phyloP scores from a whole-genome alignment of 1,284 basidiomycete genomes.

The Apiotrichum sp. region DNA sequence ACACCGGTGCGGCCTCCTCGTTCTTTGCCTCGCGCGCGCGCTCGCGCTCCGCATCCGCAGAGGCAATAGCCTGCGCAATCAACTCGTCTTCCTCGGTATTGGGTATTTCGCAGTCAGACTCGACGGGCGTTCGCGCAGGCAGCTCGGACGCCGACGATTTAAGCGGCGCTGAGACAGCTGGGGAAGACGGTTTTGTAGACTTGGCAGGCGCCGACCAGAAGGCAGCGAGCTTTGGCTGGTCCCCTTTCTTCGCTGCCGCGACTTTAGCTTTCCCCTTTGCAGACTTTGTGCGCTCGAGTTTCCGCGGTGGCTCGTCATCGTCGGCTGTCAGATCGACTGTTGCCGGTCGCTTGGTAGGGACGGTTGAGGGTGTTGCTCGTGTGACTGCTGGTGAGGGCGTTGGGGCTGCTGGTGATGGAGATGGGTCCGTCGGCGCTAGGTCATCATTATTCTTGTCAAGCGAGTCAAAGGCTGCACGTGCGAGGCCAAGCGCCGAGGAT shows the following conservation, averaged over 20 bases:
- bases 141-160: slow-evolving; percentile 49
- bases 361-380: not conserved
- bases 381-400: not conserved
- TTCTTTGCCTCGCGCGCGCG: slow-evolving; percentile 22
- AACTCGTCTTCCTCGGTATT: slow-evolving; percentile 29
- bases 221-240: slow-evolving; percentile 32
- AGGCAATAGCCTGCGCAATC: slow-evolving; percentile 31
- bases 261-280: slow-evolving; percentile 14
- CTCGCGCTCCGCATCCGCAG: slow-evolving; percentile 32
- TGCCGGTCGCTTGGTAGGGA: not conserved
- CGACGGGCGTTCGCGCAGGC: slow-evolving; percentile 47
- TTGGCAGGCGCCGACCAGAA: slow-evolving; percentile 24
- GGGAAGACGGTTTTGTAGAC: not conserved
- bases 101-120: not conserved
- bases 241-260: not conserved
- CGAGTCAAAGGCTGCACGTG: slow-evolving; percentile 29
- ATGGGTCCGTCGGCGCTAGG: too few relatives aligned
- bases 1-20: slow-evolving; percentile 35
- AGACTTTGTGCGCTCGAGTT: not conserved
- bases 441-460: slow-evolving; percentile 13
- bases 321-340: slow-evolving; percentile 9
- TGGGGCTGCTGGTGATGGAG: too few relatives aligned
- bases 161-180: slow-evolving; percentile 18
- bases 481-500: slow-evolving; percentile 24
- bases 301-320: slow-evolving; percentile 1